Evolutionary conservation across 2,329 filamentous ascomycete genomes (phyloP), one percentile per base, ranked within the genome.

Genomic region (Sordariomycetes sp.): DNA sequence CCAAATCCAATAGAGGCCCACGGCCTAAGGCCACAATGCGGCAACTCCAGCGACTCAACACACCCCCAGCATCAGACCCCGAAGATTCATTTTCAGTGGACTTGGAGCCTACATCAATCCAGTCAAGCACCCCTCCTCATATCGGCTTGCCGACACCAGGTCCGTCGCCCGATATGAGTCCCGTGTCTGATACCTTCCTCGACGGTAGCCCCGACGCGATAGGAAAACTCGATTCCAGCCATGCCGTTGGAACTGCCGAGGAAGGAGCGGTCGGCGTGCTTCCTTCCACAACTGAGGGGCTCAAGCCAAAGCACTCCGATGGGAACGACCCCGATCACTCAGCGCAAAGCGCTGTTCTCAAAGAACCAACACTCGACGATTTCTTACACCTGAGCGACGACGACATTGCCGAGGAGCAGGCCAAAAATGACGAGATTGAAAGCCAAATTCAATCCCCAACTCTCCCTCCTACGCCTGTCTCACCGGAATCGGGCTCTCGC

Each of bases 321-420:
- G 10, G 5, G 10, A 39, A 36, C 10, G 45, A 34, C n/a, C 22
- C 28, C 8, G 39, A 20, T 15, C 25, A 22, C 10, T 34, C 36
- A 20, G 15, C 32, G 15, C 8, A 28, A n/a, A 56, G 48, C n/a
- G 24, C 57, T 1, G 69, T 72, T 1, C 70, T 81, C 3, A 68
- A 70, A 52, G 79, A 81, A 62, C 79, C 79, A 6, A 74, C 74
- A 42, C 67, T 81, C 24, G 71, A 73, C 20, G 79, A 82, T 45
- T 81, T 82, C 55, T 69, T 80, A 56, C 70, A 72, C 22, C 68
- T 82, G 6, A 77, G 73, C 58, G 79, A 82, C 59, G 79, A 83
- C 34, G 80, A 82, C 57, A 79, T 83, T 60, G 77, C 79, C 10
- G 80, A 82, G 62, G 67, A 63, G 62, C 62, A 51, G 25, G 28